Base-by-base conservation (phyloP, 306 rosid genomes). In the Chamaecrista fasciculata region DNA sequence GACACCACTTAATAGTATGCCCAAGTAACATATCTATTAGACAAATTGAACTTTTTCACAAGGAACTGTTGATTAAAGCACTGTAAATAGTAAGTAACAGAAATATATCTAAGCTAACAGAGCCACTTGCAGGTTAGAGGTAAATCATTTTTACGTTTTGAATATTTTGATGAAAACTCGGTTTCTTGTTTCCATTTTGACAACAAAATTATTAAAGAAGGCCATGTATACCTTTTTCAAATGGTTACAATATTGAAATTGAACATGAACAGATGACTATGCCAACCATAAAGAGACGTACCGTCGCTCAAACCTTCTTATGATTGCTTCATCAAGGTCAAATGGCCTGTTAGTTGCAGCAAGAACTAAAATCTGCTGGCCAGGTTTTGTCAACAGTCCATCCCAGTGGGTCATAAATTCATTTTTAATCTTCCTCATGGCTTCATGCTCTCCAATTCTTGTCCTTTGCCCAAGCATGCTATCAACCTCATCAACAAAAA, bases 311-410 rank as follows among this genome's bases (percentile, higher is more conserved):
- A 87, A 87, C 69, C 93, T 81, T 75, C 90, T 78, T 43, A 87
- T 87, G 75, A 87, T 85, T 18, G 93, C 93, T 71, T 87, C 90
- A 75, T 87, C 93, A 65, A 87, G 93, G 82, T 87, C 93, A 78
- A 87, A 87, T 62, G 93, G 93, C 76, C 93, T 80, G 77, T 87
- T 87, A 74, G 93, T 87, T 11, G 93, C 90, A 14, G 90, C 93
- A 44, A 87, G 90, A 69, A 87, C 93, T 56, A 84, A 87, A 65
- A 85, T 84, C 1, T 57, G 75, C 66, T 84, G 83, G 6, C 87
- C 87, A 2, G 93, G 50, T 70, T 84, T 82, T 14, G 93, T 78
- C 83, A 87, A 70, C 39, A 87, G 86, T n/a, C 90, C 93, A 73
- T 87, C 90, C 93, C 93, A 87, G 49, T 80, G 90, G 8, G 81